Percentiles rank a stretch among this genome's conserved stretches.
Conservation (phyloP, 768 basidiomycete species). For the Lactarius pseudohatsudake region DNA sequence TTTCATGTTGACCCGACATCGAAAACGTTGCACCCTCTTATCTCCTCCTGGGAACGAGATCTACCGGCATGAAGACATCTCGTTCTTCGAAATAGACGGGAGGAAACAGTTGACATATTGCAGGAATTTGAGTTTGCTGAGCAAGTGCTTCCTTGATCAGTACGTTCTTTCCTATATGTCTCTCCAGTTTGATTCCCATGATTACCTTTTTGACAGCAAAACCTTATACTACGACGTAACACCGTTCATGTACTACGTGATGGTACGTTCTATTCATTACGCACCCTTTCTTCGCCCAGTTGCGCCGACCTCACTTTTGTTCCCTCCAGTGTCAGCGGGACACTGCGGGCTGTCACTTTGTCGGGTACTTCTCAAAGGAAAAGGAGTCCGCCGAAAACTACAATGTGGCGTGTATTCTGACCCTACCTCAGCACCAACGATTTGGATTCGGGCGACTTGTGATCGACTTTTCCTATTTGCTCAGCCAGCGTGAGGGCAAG, state of each 20-base stretch:
- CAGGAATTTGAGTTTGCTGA: slow-evolving; percentile 92
- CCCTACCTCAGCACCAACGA: slow-evolving; percentile 97
- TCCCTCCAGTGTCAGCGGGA: slow-evolving; percentile 71
- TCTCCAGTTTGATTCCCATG: slow-evolving; percentile 8
- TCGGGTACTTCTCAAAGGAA: slow-evolving; percentile 99
- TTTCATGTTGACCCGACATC: slow-evolving; percentile 90
- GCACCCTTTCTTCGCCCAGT: background rate
- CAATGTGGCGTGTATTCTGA: slow-evolving; percentile 98
- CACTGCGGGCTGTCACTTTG: slow-evolving; percentile 86
- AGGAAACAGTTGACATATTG: slow-evolving; percentile 96
- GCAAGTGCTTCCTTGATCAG: slow-evolving; percentile 99
- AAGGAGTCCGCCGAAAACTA: slow-evolving; percentile 98
- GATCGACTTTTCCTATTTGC: slow-evolving; percentile 97
- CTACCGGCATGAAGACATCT: slow-evolving; percentile 95
- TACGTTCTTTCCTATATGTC: slow-evolving; percentile 42
- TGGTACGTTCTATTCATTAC: slow-evolving; percentile 53
- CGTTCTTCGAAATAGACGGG: slow-evolving; percentile 98
- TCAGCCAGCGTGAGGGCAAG: slow-evolving; percentile 94
- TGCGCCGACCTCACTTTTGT: slow-evolving; percentile 15
- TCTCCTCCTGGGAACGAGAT: slow-evolving; percentile 99
- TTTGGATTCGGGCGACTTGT: slow-evolving; percentile 93
- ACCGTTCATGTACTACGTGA: slow-evolving; percentile 99
- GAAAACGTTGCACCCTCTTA: slow-evolving; percentile 83
- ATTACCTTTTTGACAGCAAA: slow-evolving; percentile 55
- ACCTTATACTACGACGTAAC: slow-evolving; percentile 99